Conservation (phyloP, 441 rosid species). For the Mallotus repandus region DNA sequence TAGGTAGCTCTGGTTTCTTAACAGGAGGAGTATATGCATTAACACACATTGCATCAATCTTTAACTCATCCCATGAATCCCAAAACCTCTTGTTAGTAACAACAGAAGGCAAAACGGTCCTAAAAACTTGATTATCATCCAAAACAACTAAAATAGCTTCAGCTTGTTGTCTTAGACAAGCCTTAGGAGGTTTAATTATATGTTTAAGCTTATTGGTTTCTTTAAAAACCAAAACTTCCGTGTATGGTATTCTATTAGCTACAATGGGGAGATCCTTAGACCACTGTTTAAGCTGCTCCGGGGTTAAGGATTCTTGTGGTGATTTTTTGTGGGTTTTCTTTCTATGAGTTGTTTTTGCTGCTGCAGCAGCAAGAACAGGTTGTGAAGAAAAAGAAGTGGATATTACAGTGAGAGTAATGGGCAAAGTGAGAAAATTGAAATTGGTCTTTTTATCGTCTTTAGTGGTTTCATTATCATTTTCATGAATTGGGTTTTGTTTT, state of each 20-base stretch:
- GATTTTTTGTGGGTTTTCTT: conserved; percentile 54
- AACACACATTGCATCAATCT: conserved; percentile 61
- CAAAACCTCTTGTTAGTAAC: conserved; percentile 74
- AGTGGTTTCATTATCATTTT: conserved; percentile 31
- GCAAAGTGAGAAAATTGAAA: conserved; percentile 51
- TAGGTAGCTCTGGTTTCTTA: conserved; percentile 71
- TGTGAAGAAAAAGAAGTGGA: conserved; percentile 49
- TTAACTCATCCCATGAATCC: conserved; percentile 76
- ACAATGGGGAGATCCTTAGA: conserved; percentile 66
- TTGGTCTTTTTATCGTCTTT: conserved; percentile 26
- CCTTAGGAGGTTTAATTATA: conserved; percentile 65
- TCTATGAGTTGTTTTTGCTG: conserved; percentile 41
- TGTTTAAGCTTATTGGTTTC: conserved; percentile 69
- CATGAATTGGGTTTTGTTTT: conserved; percentile 27
- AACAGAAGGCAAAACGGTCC: conserved; percentile 74
- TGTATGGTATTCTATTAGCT: conserved; percentile 64
- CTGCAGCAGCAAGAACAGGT: conserved; percentile 46
- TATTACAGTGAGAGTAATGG: conserved; percentile 68
- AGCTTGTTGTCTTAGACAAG: conserved; percentile 40
- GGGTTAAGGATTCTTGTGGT: conserved; percentile 54
- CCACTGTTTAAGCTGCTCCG: conserved; percentile 80
- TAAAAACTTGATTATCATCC: conserved; percentile 77
- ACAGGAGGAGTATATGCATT: conserved; percentile 82
- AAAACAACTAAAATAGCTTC: conserved; percentile 78
- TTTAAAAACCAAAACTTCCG: conserved; percentile 59